phyloP scores from a whole-genome alignment of 352 stramenopile species.

The Globisporangium canariense region DNA sequence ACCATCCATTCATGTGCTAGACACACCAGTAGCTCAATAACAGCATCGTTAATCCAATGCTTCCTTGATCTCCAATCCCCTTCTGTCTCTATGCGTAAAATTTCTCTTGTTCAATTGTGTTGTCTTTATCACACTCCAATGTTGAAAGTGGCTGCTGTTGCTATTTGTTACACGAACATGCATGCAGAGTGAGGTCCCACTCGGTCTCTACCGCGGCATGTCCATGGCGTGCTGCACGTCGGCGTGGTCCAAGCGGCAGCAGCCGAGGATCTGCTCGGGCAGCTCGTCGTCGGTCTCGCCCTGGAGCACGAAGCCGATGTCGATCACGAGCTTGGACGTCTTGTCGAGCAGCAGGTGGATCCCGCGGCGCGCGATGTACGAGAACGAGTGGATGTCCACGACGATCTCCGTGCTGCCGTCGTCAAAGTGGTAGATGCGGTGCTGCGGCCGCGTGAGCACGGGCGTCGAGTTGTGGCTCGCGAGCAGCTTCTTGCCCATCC shows the following conservation, averaged over 20 bases:
- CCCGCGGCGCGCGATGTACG: conserved; percentile 75
- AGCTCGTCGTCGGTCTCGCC: conserved; percentile 86
- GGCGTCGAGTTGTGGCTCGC: conserved; percentile 79
- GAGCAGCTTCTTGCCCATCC: conserved; percentile 75
- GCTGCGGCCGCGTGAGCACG: conserved; percentile 79
- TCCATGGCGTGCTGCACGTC: conserved; percentile 64
- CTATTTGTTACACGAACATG: conserved; percentile 1
- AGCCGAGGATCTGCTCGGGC: conserved; percentile 82
- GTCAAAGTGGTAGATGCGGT: conserved; percentile 79
- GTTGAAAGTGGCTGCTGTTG: background rate
- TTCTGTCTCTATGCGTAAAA: background rate
- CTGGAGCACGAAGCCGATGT: conserved; percentile 85
- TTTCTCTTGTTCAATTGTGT: background rate
- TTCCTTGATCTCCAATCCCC: background rate
- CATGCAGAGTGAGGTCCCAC: background rate
- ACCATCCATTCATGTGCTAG: background rate
- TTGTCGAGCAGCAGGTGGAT: conserved; percentile 82
- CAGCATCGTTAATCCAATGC: background rate
- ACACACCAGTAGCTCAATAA: background rate
- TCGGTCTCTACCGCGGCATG: conserved; percentile 31
- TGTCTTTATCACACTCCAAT: background rate
- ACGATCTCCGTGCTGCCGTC: conserved; percentile 69
- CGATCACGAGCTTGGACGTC: conserved; percentile 76
- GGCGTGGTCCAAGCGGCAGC: conserved; percentile 71
- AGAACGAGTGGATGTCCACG: conserved; percentile 80